These are phyloP conservation scores for Neocallimastix lanati DNA, from an alignment of 192 early-diverging fungal genomes.

Conservation along the genomic window DNA sequence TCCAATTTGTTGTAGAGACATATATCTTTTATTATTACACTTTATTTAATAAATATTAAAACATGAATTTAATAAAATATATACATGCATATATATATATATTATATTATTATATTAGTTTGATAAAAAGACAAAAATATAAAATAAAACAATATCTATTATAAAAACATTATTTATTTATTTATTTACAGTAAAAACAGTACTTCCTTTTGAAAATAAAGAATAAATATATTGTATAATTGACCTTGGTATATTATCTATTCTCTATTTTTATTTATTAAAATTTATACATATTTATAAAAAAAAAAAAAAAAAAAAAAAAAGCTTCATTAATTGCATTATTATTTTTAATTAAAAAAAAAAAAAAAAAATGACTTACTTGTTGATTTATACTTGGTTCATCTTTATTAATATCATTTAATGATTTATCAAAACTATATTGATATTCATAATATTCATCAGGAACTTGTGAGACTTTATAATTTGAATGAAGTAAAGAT, in stretches of 20 bases:
- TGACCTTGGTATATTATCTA: not conserved
- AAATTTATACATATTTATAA: too few species aligned
- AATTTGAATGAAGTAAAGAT: not conserved
- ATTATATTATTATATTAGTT: too few species aligned
- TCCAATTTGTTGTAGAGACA: slow-evolving; percentile 32
- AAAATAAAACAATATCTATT: too few species aligned
- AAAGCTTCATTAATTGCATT: too few species aligned
- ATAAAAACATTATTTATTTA: too few species aligned
- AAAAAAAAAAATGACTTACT: too few species aligned
- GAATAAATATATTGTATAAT: not conserved
- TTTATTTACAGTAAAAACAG: not conserved
- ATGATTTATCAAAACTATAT: not conserved
- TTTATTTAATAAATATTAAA: too few species aligned
- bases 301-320: too few species aligned
- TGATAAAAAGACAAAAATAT: too few species aligned
- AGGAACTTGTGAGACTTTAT: not conserved
- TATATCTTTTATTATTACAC: not conserved
- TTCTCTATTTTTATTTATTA: not conserved
- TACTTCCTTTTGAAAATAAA: not conserved
- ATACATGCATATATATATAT: too few species aligned
- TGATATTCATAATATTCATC: not conserved
- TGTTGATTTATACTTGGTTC: not conserved
- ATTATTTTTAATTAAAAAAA: too few species aligned
- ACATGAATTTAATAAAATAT: too few species aligned
- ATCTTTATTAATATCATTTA: not conserved